Percentiles rank a stretch among this genome's conserved stretches.
Conservation (phyloP, 2,329 filamentous ascomycete species). For the Alternaria sp. region DNA sequence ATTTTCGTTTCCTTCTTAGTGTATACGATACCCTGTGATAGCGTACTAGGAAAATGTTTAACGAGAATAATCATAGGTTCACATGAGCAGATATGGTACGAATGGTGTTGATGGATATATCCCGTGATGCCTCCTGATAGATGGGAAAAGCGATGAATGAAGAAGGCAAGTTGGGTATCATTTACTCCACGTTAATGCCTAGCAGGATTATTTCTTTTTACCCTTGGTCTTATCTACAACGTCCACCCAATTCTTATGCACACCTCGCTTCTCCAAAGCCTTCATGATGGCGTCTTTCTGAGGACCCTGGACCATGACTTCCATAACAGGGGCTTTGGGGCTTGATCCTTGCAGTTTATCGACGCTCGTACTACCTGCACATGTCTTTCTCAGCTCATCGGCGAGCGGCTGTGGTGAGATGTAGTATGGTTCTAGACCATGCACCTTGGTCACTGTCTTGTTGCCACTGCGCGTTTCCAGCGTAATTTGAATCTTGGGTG, state of each 20-base stretch:
- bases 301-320: slow-evolving; percentile 73
- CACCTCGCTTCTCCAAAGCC: slow-evolving; percentile 66
- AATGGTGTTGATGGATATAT: neutral
- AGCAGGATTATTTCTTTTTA: slow-evolving; percentile 58
- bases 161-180: slow-evolving; percentile 14
- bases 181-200: neutral
- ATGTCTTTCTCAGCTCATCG: slow-evolving; percentile 72
- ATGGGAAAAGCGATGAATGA: neutral
- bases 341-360: slow-evolving; percentile 66
- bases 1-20: neutral
- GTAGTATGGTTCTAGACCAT: slow-evolving; percentile 68
- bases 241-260: slow-evolving; percentile 67
- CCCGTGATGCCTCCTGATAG: neutral
- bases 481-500: slow-evolving; percentile 67
- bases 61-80: neutral
- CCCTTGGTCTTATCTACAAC: slow-evolving; percentile 74
- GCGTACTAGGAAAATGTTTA: neutral
- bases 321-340: slow-evolving; percentile 70
- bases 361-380: slow-evolving; percentile 72
- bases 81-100: neutral
- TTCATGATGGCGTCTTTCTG: slow-evolving; percentile 68
- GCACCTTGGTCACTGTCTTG: slow-evolving; percentile 71
- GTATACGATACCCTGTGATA: neutral
- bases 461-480: slow-evolving; percentile 72
- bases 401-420: slow-evolving; percentile 67